These are phyloP conservation scores for Trichophyton schoenleinii DNA, from an alignment of 2,329 filamentous ascomycete species.

Conservation along the genomic window DNA sequence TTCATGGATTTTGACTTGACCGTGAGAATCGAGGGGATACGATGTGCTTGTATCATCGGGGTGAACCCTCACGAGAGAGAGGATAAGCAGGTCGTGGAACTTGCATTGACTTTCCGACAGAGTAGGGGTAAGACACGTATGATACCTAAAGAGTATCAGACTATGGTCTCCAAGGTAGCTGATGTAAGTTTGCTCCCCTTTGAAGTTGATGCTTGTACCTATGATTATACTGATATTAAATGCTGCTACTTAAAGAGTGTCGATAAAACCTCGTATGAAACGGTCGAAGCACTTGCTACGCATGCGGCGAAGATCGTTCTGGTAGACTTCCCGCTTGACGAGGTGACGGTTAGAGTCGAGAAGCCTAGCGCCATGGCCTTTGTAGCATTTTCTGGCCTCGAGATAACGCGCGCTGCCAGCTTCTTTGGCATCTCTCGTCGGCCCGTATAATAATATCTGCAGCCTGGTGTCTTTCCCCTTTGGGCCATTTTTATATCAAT, in stretches of 20 bases:
- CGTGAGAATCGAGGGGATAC: conserved; percentile 29
- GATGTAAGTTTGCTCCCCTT: not conserved
- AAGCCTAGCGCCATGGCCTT: conserved; percentile 41
- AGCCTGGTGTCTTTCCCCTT: not conserved
- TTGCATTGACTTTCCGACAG: conserved; percentile 26
- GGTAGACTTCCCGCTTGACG: conserved; percentile 33
- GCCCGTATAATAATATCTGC: not conserved
- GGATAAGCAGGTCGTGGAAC: conserved; percentile 38
- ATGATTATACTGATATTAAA: not conserved
- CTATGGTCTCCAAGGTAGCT: not conserved
- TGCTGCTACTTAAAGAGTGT: conserved; percentile 27
- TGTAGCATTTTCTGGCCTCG: conserved; percentile 37
- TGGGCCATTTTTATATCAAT: not conserved
- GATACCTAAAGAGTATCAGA: conserved; percentile 21
- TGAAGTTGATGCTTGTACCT: not conserved
- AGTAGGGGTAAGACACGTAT: not conserved
- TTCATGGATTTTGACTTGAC: conserved; percentile 24
- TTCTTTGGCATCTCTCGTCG: conserved; percentile 24
- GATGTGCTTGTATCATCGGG: conserved; percentile 37
- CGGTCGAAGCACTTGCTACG: conserved; percentile 40
- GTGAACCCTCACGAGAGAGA: conserved; percentile 42
- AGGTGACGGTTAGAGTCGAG: conserved; percentile 37
- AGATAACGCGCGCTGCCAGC: conserved; percentile 35
- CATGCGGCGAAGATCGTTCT: conserved; percentile 36
- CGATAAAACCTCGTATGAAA: conserved; percentile 38